Percentiles rank a stretch among this genome's conserved stretches.
Conservation (phyloP, 2,329 filamentous ascomycete genomes). For the Juglanconis oblonga region DNA sequence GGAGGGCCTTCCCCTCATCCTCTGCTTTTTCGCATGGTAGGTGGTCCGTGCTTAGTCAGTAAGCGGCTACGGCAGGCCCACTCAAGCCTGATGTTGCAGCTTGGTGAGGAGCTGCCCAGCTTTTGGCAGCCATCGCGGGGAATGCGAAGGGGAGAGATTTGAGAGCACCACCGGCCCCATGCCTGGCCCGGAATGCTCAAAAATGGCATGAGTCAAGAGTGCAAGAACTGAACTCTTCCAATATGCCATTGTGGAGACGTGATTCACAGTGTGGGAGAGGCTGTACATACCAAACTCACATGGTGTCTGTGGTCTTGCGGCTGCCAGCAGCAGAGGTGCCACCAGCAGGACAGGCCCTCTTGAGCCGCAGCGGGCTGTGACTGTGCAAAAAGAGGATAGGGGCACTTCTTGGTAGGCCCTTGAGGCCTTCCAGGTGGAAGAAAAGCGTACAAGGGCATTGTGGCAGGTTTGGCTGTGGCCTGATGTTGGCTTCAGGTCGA, state of each 20-base stretch:
- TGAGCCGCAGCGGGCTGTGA: slow-evolving; percentile 5
- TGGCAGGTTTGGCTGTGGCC: slow-evolving; percentile 12
- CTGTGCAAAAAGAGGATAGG: slow-evolving; percentile 1
- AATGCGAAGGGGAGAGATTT: background rate
- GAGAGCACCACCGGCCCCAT: background rate
- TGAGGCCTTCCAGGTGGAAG: slow-evolving; percentile 12
- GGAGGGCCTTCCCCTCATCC: background rate
- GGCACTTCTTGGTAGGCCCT: slow-evolving; percentile 4
- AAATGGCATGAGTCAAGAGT: slow-evolving; percentile 1
- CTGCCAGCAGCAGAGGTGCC: slow-evolving; percentile 7
- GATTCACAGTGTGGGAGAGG: background rate
- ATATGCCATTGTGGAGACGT: background rate
- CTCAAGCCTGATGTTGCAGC: slow-evolving; percentile 11
- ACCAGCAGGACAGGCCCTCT: slow-evolving; percentile 4
- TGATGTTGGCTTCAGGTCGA: slow-evolving; percentile 9
- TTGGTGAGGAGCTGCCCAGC: slow-evolving; percentile 3
- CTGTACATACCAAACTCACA: slow-evolving; percentile 12
- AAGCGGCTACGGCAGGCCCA: slow-evolving; percentile 6
- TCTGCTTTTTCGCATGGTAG: background rate
- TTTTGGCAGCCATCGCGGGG: background rate
- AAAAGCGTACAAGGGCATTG: slow-evolving; percentile 7
- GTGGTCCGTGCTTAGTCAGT: slow-evolving; percentile 3
- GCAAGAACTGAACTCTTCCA: background rate
- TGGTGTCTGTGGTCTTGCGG: background rate
- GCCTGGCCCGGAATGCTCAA: background rate